Evolutionary conservation across 1,284 basidiomycete genomes (phyloP).

Genomic region (Cutaneotrichosporon cyanovorans): DNA sequence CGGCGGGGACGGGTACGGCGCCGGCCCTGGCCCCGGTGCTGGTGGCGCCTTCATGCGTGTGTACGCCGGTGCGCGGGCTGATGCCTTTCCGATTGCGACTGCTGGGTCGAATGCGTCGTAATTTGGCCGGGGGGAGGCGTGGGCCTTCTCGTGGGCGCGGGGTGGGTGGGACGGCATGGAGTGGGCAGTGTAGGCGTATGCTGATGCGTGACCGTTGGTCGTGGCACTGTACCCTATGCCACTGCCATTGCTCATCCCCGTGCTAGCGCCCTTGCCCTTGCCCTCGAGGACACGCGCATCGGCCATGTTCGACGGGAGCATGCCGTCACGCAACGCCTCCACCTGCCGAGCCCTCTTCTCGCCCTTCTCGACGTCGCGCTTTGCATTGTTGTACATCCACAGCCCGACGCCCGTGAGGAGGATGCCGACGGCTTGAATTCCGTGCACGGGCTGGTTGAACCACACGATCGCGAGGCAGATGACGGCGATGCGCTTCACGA

Average conservation of each 20-base stretch:
- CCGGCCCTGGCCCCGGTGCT: background rate
- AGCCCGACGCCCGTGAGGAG: constrained; percentile 79
- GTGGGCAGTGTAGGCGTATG: too few species aligned
- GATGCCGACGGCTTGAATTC: constrained; percentile 79
- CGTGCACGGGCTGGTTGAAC: constrained; percentile 84
- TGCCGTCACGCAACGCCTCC: constrained; percentile 55
- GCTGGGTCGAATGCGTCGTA: constrained; percentile 20
- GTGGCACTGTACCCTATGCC: background rate
- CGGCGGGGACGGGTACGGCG: constrained; percentile 37
- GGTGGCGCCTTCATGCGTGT: background rate
- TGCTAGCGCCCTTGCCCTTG: background rate
- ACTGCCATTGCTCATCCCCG: background rate
- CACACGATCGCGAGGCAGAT: constrained; percentile 96
- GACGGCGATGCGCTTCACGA: constrained; percentile 96
- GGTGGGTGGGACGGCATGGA: background rate
- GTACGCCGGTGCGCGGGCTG: constrained; percentile 18
- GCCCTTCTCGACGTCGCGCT: constrained; percentile 83
- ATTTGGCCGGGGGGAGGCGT: constrained; percentile 32
- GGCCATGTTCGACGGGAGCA: constrained; percentile 35
- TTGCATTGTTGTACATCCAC: constrained; percentile 94
- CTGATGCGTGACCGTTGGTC: background rate
- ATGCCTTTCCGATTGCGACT: constrained; percentile 25
- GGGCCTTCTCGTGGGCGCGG: constrained; percentile 12
- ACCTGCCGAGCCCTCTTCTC: constrained; percentile 78
- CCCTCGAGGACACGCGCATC: constrained; percentile 38